phyloP scores from a whole-genome alignment of 805 yeast species.

The Starmera quercuum region DNA sequence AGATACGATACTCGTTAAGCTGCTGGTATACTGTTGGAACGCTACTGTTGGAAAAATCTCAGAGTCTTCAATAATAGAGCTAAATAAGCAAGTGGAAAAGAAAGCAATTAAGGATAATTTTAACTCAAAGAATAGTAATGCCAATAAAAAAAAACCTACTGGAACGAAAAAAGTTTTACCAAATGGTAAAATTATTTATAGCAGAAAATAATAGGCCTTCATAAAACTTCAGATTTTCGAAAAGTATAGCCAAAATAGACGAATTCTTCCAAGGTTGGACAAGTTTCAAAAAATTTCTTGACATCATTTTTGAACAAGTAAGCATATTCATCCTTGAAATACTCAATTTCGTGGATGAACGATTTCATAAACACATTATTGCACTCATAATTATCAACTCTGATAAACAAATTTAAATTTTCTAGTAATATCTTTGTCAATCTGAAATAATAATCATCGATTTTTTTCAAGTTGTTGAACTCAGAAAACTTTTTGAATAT shows the following conservation, averaged over 20 bases:
- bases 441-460: slow-evolving; percentile 13
- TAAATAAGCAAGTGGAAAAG: slow-evolving; percentile 7
- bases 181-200: slow-evolving; percentile 49
- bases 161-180: slow-evolving; percentile 46
- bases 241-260: slow-evolving; percentile 3
- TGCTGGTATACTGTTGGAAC: slow-evolving; percentile 40
- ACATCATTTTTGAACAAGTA: slow-evolving; percentile 2
- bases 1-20: slow-evolving; percentile 37
- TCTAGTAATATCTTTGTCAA: slow-evolving; percentile 10
- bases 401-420: slow-evolving; percentile 8
- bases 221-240: not conserved
- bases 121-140: slow-evolving; percentile 13
- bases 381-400: slow-evolving; percentile 14
- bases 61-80: slow-evolving; percentile 4
- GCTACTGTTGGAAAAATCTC: slow-evolving; percentile 29
- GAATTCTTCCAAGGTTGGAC: slow-evolving; percentile 1
- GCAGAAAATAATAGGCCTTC: slow-evolving; percentile 12
- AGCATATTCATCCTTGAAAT: slow-evolving; percentile 3
- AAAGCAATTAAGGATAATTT: slow-evolving; percentile 2
- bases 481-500: slow-evolving; percentile 6
- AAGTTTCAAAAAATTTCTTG: slow-evolving; percentile 1
- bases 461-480: slow-evolving; percentile 4
- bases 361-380: not conserved
- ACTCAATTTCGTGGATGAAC: not conserved
- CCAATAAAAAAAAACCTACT: slow-evolving; percentile 25